Percentiles rank a stretch among this genome's conserved stretches.
Evolutionary conservation across 2,329 filamentous ascomycete species (phyloP).

Genomic region (Cyphellophora attinorum): DNA sequence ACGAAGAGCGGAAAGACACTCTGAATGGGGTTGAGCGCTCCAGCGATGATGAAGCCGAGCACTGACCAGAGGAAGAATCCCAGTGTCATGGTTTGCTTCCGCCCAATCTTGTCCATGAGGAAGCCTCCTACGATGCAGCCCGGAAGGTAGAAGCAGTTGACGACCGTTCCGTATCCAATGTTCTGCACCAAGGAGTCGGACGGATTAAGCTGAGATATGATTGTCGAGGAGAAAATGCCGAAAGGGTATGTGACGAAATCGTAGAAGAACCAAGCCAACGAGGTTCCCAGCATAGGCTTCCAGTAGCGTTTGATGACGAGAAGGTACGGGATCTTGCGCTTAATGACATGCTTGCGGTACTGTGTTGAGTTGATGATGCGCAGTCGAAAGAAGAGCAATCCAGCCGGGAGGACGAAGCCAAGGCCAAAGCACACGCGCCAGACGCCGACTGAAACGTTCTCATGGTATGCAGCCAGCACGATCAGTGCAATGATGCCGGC

Average conservation of each 20-base stretch:
- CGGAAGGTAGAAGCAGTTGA: conserved; percentile 44
- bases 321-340: conserved; percentile 41
- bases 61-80: conserved; percentile 37
- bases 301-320: conserved; percentile 59
- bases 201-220: conserved; percentile 34
- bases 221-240: conserved; percentile 46
- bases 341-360: conserved; percentile 62
- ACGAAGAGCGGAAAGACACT: conserved; percentile 41
- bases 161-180: conserved; percentile 37
- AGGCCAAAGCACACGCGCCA: conserved; percentile 80
- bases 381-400: conserved; percentile 60
- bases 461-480: conserved; percentile 47
- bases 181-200: conserved; percentile 28
- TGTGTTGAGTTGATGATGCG: conserved; percentile 70
- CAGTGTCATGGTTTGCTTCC: conserved; percentile 42
- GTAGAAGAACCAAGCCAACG: conserved; percentile 43
- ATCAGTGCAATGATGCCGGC: conserved; percentile 68
- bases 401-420: conserved; percentile 65
- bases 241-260: conserved; percentile 49
- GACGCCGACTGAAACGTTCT: conserved; percentile 58
- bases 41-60: conserved; percentile 43
- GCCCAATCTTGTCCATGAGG: conserved; percentile 40
- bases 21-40: conserved; percentile 36
- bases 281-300: conserved; percentile 39
- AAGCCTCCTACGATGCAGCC: conserved; percentile 39